Evolutionary conservation across 2,329 filamentous ascomycete genomes (phyloP), one percentile per base, ranked within the genome.

Genomic region (Cytospora leucostoma): DNA sequence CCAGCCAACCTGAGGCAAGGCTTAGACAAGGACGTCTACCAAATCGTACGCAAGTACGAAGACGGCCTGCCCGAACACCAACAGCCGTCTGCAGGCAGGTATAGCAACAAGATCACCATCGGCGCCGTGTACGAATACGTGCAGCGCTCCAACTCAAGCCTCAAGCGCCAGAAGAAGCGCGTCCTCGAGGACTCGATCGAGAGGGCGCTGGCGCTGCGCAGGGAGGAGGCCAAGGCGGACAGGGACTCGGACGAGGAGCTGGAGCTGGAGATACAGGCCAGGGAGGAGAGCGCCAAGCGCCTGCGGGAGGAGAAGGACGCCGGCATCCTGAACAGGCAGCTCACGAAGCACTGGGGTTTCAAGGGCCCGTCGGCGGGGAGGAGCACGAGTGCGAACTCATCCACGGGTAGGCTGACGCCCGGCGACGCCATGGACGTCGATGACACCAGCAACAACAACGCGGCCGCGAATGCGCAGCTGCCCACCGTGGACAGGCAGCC

Each of bases 121-220:
- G 76, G 82, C 2, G 76, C 79, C 2, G 84, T 96, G 1, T 97
- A 95, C 73, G 88, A 93, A 47, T 86, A 85, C 64, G 92, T 98
- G 66, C 91, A 93, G 69, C 79, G 81, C 57, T 97, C 93, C 15
- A 97, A 97, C 74, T 96, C 93, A 0, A 93, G 90, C 69, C 77
- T 98, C 27, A 92, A 91, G 67, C 83, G 95, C 27, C 87, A 90
- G 68, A 92, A 92, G 47, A 96, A 95, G 75, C 88, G 88, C 65
- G 81, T 89, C 0, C 78, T 98, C 1, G 91, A 97, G 74, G 91
- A 95, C 67, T 89, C 90, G 40, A 92, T 98, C 67, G 92, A 96
- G 66, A 83, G 92, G 8, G 92, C 93, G 0, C 78, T 97, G 17
- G 84, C 88, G 8, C 86, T 92, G 19, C 80, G 94, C 6, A 89